These are phyloP conservation scores for Arxiozyma heterogenica DNA, from an alignment of 1,139 yeast species.

Conservation along the genomic window DNA sequence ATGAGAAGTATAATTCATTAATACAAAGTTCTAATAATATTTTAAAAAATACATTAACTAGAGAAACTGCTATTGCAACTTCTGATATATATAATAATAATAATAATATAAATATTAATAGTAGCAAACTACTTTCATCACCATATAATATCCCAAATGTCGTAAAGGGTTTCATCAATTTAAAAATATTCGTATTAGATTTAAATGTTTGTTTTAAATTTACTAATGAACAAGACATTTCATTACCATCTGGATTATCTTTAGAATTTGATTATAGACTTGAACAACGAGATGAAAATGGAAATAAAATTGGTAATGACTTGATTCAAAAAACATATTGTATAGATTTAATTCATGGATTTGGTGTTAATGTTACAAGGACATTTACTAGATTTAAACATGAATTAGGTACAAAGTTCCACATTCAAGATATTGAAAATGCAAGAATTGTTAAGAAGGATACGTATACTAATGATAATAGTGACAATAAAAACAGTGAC, in stretches of 20 bases:
- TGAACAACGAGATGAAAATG: neutral
- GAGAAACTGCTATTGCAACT: neutral
- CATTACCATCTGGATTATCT: conserved; percentile 1
- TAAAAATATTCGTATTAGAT: conserved; percentile 6
- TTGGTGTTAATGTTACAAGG: conserved; percentile 1
- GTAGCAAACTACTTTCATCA: neutral
- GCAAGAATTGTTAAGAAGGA: neutral
- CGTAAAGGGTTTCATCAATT: neutral
- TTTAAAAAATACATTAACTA: no score
- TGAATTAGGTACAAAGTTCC: conserved; percentile 1
- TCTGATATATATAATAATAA: no score
- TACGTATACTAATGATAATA: neutral
- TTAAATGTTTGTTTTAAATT: conserved; percentile 10
- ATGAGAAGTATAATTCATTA: neutral
- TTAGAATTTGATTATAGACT: neutral
- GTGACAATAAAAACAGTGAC: neutral
- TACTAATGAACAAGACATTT: neutral
- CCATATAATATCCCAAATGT: neutral
- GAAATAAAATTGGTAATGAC: neutral
- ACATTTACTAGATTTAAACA: conserved; percentile 2
- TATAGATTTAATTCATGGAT: conserved; percentile 3
- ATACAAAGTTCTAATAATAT: neutral
- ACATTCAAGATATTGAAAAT: neutral
- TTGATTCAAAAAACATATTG: neutral
- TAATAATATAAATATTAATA: no score